Evolutionary conservation across 352 stramenopile genomes (phyloP), one percentile per base, ranked within the genome.

Genomic region (Peronospora farinosa): DNA sequence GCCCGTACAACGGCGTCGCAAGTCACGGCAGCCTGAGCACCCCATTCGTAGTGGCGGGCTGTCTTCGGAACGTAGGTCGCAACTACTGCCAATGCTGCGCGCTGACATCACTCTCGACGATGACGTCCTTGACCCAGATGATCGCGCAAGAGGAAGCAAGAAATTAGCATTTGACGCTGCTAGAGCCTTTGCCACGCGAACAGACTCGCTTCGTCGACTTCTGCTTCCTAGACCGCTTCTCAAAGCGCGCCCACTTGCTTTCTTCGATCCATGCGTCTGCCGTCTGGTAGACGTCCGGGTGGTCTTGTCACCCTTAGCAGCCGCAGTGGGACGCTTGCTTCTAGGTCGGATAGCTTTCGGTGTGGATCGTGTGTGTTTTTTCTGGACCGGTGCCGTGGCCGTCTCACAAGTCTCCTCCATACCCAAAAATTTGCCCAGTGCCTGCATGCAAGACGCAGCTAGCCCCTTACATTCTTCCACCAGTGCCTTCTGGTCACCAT

Each of bases 381-480:
- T 63, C 19, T 40, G 31, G 31, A 39, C 28, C 12, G 17, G 23
- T 6, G 41, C 40, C 11, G 15, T 39, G 9, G 11, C 1, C 7
- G 39, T 43, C 15, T 48, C 33, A 4, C 25, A 40, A 11, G 66
- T 7, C 17, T 74, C 40, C 28, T 72, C 54, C 32, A 51, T 55
- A 9, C 65, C 64, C 4, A 90, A 43, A 28, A 84, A 86, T 31
- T 85, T 90, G 3, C 47, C 76, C 37, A 90, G 49, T 5, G 73
- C 78, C 6, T 75, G 60, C 4, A 84, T 63, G 28, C 78, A 90
- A 19, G 78, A 82, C 4, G 59, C 54, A 17, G 78, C 72, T 8
- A 90, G 61, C n/a, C 69, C 60, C 33, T 81, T 69, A 37, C 78
- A 90, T 42, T 83, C 78, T 33, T 78, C 60, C 2, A 90, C 30